phyloP scores from a whole-genome alignment of 208 protist species.

The Herpetomonas tarakana region DNA sequence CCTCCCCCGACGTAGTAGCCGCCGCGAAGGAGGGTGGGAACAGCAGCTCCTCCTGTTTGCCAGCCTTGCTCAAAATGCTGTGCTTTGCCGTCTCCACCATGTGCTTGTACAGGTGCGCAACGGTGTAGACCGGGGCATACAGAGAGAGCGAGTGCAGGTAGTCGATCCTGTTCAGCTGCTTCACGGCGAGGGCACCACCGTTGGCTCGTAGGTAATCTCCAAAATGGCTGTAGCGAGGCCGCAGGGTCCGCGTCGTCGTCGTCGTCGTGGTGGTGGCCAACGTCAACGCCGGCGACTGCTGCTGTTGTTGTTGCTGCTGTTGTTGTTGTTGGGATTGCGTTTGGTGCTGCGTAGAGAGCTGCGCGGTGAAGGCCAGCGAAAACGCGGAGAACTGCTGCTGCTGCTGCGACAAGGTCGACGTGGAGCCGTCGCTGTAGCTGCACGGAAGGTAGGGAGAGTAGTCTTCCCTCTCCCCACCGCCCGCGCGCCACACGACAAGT shows the following conservation, averaged over 20 bases:
- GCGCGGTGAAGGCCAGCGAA: background rate
- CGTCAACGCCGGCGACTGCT: too few species aligned
- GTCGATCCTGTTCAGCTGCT: slow-evolving; percentile 56
- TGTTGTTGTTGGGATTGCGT: background rate
- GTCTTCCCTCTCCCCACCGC: slow-evolving; percentile 4
- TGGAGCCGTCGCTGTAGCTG: background rate
- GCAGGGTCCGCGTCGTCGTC: background rate
- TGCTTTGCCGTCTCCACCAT: slow-evolving; percentile 14
- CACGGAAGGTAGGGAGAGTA: slow-evolving; percentile 3
- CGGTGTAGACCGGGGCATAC: slow-evolving; percentile 62
- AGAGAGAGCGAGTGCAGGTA: slow-evolving; percentile 66
- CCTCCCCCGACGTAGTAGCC: background rate
- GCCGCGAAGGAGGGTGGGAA: slow-evolving; percentile 33
- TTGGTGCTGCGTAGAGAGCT: background rate
- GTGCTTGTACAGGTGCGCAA: slow-evolving; percentile 49
- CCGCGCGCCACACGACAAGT: slow-evolving; percentile 18
- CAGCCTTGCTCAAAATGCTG: background rate
- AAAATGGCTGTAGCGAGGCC: background rate
- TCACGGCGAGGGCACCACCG: slow-evolving; percentile 62
- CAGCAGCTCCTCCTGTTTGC: slow-evolving; percentile 22
- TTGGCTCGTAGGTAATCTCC: slow-evolving; percentile 1
- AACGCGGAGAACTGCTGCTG: slow-evolving; percentile 1
- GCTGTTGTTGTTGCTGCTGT: too few species aligned
- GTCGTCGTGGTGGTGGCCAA: background rate
- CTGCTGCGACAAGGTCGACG: background rate